phyloP scores from a whole-genome alignment of 2,329 filamentous ascomycete genomes.

The Fusarium clavum region DNA sequence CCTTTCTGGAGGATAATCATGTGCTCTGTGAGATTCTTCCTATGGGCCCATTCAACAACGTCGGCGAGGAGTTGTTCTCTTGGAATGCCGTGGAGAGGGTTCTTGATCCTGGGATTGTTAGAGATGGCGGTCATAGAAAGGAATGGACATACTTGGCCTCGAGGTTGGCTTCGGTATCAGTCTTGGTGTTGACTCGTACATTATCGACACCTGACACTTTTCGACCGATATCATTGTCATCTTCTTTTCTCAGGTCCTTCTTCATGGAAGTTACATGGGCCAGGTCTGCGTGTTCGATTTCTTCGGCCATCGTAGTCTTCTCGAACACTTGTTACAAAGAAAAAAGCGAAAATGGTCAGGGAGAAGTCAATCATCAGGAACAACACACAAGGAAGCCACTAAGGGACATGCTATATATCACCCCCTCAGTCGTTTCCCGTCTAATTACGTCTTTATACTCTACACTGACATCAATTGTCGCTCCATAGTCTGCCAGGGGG shows the following conservation, averaged over 20 bases:
- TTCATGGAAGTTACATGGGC: not conserved
- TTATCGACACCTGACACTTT: not conserved
- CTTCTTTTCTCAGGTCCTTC: not conserved
- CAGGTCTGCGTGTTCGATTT: not conserved
- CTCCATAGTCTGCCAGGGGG: not conserved
- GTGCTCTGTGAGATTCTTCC: conserved; percentile 59
- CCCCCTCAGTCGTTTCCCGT: not conserved
- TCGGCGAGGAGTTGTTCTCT: conserved; percentile 63
- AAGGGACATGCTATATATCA: not conserved
- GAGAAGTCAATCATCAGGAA: not conserved
- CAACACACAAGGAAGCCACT: not conserved
- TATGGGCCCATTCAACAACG: conserved; percentile 65
- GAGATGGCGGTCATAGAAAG: no score
- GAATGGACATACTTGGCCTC: not conserved
- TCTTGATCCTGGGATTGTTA: conserved; percentile 43
- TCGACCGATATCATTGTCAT: not conserved
- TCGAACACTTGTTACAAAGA: not conserved
- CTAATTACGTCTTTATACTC: not conserved
- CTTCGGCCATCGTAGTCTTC: not conserved
- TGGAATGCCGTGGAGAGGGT: conserved; percentile 64
- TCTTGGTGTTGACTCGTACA: not conserved
- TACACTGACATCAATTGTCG: not conserved
- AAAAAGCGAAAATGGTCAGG: no score
- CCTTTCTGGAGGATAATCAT: conserved; percentile 52
- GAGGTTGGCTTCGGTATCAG: not conserved